These are phyloP conservation scores for Hericium rajendrae DNA, from an alignment of 768 basidiomycete species.

Conservation along the genomic window DNA sequence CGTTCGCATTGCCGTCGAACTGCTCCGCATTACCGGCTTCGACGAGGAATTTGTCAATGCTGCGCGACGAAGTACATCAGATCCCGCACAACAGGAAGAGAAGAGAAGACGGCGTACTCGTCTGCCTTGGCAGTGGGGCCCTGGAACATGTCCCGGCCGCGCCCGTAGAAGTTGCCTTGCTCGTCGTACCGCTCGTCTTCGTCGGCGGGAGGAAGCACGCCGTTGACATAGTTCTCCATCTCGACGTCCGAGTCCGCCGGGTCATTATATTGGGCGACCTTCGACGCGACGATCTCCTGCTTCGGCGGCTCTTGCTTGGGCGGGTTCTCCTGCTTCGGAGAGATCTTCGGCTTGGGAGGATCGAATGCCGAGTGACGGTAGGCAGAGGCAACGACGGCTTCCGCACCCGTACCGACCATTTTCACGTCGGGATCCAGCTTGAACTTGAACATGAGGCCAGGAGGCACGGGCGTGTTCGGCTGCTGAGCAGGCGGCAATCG, in stretches of 20 bases:
- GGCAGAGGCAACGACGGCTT: neutral
- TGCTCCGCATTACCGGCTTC: constrained; percentile 46
- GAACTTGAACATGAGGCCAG: neutral
- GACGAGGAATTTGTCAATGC: constrained; percentile 44
- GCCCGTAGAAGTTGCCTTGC: constrained; percentile 38
- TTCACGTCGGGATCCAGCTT: neutral
- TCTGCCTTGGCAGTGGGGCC: constrained; percentile 39
- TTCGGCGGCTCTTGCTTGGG: neutral
- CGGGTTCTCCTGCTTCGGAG: neutral
- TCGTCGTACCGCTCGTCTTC: constrained; percentile 28
- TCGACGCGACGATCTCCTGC: no score
- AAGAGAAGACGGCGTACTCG: constrained; percentile 31
- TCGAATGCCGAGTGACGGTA: neutral
- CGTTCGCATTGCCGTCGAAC: constrained; percentile 49
- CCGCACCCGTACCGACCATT: neutral
- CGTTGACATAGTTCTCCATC: neutral
- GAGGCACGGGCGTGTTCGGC: neutral
- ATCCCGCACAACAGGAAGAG: neutral
- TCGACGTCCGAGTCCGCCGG: neutral
- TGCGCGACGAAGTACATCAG: constrained; percentile 15
- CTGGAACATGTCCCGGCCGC: constrained; percentile 33
- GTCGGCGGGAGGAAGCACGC: neutral
- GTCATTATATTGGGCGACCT: neutral
- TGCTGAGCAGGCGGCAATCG: neutral
- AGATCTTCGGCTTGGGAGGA: neutral